Evolutionary conservation across 768 basidiomycete genomes (phyloP), one percentile per base, ranked within the genome.

Genomic region (Fomitopsis serialis): DNA sequence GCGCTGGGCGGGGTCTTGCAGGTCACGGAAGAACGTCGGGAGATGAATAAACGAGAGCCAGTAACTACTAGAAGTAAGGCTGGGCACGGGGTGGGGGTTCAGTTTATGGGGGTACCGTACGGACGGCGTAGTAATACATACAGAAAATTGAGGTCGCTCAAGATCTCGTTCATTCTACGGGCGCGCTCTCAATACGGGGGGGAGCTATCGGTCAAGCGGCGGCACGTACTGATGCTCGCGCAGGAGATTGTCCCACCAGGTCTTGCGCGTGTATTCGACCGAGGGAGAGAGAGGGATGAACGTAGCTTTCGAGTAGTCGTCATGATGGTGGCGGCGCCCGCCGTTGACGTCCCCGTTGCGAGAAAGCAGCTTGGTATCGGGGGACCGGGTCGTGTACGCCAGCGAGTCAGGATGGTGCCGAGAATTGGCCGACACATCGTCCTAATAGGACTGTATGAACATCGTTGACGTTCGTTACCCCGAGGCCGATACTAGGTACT

Each of bases 1-100:
- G 13, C 84, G 79, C 25, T 77, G 71, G n/a, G 74, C 74, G 1
- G 79, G 73, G 58, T 78, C 71, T 58, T 68, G 73, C 45, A 91
- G 66, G 52, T 72, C 76, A 48, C 74, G 72, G 55, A 80, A 65
- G 60, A 90, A 78, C 37, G 74, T 73, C 12, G 73, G 70, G 17
- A 81, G 64, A 62, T 87, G 80, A 58, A 91, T 72, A 64, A 89
- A 89, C 10, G 79, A 83, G 42, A 92, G 74, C 73, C 80, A 82
- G 55, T 86, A 80, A 21, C 77, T 79, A 24, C 81, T 81, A 51
- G 82, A 79, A 22, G 73, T 71, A 61, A 86, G 84, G 59, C 89
- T 91, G 59, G 36, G n/a, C n/a, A 45, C 42, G 34, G n/a, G 37
- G 40, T 11, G 29, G 21, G n/a, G 51, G 8, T n/a, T 32, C 23